Conservation (phyloP, 1,284 basidiomycete genomes). For the Cutaneotrichosporon sp. region DNA sequence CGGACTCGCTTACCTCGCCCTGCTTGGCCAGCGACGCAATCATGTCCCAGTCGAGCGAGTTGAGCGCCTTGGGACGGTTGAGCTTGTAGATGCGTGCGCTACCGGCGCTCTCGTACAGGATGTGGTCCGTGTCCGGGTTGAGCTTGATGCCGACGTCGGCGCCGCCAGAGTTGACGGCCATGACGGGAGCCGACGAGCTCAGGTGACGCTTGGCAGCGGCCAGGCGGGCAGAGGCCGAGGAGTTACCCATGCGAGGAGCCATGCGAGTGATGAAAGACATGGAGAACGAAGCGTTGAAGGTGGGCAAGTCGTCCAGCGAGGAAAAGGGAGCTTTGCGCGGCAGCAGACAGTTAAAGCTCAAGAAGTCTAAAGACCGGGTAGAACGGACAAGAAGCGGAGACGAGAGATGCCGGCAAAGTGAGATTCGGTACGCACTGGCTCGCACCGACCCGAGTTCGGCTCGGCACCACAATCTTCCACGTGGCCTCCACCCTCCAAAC, state of each 20-base stretch:
- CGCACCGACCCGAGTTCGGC: conserved; percentile 9
- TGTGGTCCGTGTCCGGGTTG: conserved; percentile 24
- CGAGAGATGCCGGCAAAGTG: conserved; percentile 5
- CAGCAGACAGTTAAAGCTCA: neutral
- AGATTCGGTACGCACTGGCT: neutral
- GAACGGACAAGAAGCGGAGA: neutral
- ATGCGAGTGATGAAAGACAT: conserved; percentile 32
- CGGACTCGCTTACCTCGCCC: conserved; percentile 35
- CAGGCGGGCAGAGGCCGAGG: conserved; percentile 31
- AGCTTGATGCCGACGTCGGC: conserved; percentile 12
- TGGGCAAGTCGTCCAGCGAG: neutral
- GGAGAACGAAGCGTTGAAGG: conserved; percentile 4
- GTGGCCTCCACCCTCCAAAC: neutral
- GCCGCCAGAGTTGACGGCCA: conserved; percentile 16
- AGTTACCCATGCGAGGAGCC: conserved; percentile 31
- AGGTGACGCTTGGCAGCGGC: conserved; percentile 38
- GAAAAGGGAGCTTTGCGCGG: neutral
- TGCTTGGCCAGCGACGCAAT: conserved; percentile 65
- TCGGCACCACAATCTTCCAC: neutral
- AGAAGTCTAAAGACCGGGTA: neutral
- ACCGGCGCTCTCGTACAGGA: conserved; percentile 32
- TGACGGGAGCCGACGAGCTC: conserved; percentile 24
- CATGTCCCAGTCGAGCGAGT: conserved; percentile 84
- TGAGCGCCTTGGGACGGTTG: conserved; percentile 79
- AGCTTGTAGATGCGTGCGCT: conserved; percentile 40